Base-by-base conservation (phyloP, 208 protist genomes). In the Endotrypanum monterogeii region DNA sequence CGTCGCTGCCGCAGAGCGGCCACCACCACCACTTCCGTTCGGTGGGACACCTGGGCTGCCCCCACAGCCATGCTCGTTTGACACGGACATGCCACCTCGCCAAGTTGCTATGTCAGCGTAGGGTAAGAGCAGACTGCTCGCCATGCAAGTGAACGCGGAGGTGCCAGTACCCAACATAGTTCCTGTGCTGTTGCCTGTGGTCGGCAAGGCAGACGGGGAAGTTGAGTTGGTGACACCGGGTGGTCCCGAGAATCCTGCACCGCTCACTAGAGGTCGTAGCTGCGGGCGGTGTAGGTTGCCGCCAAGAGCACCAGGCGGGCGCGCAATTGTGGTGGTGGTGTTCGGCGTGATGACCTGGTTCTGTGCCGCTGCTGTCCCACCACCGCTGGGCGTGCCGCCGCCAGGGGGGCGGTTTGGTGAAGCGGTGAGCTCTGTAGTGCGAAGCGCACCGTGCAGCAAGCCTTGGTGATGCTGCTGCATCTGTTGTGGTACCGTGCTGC, bases 101-200 rank as follows among this genome's bases (percentile, higher is more conserved):
- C 67, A 76, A 8, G 54, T 18, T 3, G 72, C 72, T 14, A 89
- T 78, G 23, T 88, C 83, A 28, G 44, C 61, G 78, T 86, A 88
- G 25, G 84, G 79, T 60, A 87, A 55, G 8, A 86, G 79, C 58
- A 86, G 74, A 60, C 73, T 82, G 41, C 41, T 73, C 52, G 73
- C 76, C 14, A 69, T 69, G 62, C 76, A 70, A 0, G 70, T 69
- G 28, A 52, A 52, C 25, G 65, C 66, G 61, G 71, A 71, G 54
- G 58, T 20, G 20, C 44, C 48, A 39, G 25, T 30, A 30, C 69
- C 60, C 41, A 73, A 20, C 44, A 79, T 32, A 54, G 52, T 75
- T 41, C 54, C 75, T 28, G 51, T 41, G 37, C 75, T 41, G 37
- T 69, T 74, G 32, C 69, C 69, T 20, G 25, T 6, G 46, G 56